Evolutionary conservation across 352 stramenopile genomes (phyloP), one percentile per base, ranked within the genome.

Genomic region (Saprolegnia diclina): DNA sequence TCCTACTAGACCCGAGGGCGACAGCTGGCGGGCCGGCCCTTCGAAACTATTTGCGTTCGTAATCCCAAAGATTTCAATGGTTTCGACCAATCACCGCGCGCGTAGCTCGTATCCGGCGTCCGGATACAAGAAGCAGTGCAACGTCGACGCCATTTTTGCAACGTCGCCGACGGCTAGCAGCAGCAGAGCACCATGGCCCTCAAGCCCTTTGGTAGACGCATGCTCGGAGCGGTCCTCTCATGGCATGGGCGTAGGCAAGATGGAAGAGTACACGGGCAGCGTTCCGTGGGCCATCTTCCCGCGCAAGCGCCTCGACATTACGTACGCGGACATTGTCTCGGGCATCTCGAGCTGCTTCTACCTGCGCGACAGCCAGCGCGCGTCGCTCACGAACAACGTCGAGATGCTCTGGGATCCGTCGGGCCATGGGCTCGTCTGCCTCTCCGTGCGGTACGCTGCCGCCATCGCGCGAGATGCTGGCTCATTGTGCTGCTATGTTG

Each of bases 221-320:
- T 21, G 9, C 6, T 65, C 10, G 10, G 21, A 66, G 16, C 11
- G 13, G 14, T 10, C 18, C 55, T 9, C 24, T 48, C 29, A 29
- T 54, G n/a, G 16, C 37, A 6, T 44, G 13, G 19, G 4, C 1
- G 16, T 66, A 90, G 82, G 83, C 38, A 45, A 70, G 40, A 62
- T 88, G 40, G 83, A 90, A 62, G 57, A 80, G 54, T 73, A 86
- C 65, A 89, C 82, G 5, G 82, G 82, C 6, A 59, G 75, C n/a
- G 75, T 63, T 14, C 83, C 83, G 14, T 93, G 85, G 85, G 78
- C 83, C 40, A 79, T 93, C 62, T 90, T 93, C 73, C 83, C 85
- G 13, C 83, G 85, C 59, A 91, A 93, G 74, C 88, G 89, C 71
- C 71, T 93, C 62, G 85, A 93, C 62, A 82, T 93, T 68, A 89